Base-by-base conservation (phyloP, 2,329 filamentous ascomycete species). In the Apiospora pterosperma region DNA sequence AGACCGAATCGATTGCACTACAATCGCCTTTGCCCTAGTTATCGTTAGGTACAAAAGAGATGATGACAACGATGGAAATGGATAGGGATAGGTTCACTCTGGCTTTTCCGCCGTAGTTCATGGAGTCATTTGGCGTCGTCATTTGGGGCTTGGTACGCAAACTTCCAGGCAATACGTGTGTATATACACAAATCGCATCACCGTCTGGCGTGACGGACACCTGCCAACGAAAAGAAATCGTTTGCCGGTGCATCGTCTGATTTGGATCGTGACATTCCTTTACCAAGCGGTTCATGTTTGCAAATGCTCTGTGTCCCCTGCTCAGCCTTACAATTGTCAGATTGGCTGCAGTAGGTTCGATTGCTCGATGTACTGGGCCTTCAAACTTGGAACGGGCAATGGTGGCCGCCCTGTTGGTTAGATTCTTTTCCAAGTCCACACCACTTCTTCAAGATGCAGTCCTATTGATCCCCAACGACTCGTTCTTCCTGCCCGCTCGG, bases 71-170 rank as follows among this genome's bases (percentile, higher is more conserved):
- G 66, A 62, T 64, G 65, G 59, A 67, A 64, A 69, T 68, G 67
- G 68, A 69, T 34, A 55, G 48, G 48, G 28, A 55, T 65, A 63
- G 62, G 63, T 68, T 67, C 67, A 67, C 68, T 62, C 68, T 64
- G 64, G 68, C 66, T 61, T 70, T 70, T 68, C 69, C 67, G 67
- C 70, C 69, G 67, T 73, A 68, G 65, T 74, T 69, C 65, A 65
- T 63, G 71, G 73, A 75, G 73, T 75, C 72, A 71, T 64, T 71
- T 67, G 69, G 67, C 69, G 71, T 73, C 70, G 48, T 55, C 48
- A 55, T 65, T 70, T 69, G 55, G 64, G 71, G 71, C 69, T 71
- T 74, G 69, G 64, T 71, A 63, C 67, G 42, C 58, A 38, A 58
- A 59, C 36, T 62, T 65, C 58, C 60, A 41, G 44, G 61, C 63